Evolutionary conservation across 345 rosid species (phyloP), one percentile per base, ranked within the genome.

Genomic region (Zanthoxylum bungeanum): DNA sequence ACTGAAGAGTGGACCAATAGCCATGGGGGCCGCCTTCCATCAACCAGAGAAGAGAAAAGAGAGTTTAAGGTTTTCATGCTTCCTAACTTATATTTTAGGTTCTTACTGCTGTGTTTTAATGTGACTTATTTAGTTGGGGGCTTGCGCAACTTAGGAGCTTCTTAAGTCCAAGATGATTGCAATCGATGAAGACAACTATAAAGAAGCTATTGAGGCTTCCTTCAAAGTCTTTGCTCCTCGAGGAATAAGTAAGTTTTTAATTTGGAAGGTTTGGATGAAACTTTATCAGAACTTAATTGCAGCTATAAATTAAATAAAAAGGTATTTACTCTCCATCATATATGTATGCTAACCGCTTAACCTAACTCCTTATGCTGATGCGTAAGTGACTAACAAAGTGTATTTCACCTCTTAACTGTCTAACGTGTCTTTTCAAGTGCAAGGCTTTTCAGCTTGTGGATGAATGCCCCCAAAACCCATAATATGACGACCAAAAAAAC

Each of bases 161-260:
- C 81, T 95, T 55, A 95, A 88, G 77, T 79, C 88, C 75, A 78
- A 79, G 87, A 91, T 84, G 97, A 68, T 78, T 77, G 70, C 90
- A 53, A 25, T 73, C 24, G 98, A 95, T 50, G 99, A 95, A 75
- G 99, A 95, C 74, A 95, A 95, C 83, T 92, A 90, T 82, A 86
- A 78, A 83, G 99, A 95, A 91, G 98, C 98, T 70, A 78, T 83
- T 7, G 97, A 92, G 64, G 89, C 98, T 60, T 85, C 98, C 76
- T 91, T 92, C 71, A 92, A 95, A 82, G 93, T 95, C 62, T 95
- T 88, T 84, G 86, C 93, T 74, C 85, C 96, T 78, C 87, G 71
- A 75, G 99, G 97, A 85, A 89, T 92, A 57, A 87, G 99, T 95
- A 83, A 92, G 95, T 69, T 42, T 69, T 60, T 74, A 47, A 37